Base-by-base conservation (phyloP, 1,284 basidiomycete species). In the Bjerkandera adusta region DNA sequence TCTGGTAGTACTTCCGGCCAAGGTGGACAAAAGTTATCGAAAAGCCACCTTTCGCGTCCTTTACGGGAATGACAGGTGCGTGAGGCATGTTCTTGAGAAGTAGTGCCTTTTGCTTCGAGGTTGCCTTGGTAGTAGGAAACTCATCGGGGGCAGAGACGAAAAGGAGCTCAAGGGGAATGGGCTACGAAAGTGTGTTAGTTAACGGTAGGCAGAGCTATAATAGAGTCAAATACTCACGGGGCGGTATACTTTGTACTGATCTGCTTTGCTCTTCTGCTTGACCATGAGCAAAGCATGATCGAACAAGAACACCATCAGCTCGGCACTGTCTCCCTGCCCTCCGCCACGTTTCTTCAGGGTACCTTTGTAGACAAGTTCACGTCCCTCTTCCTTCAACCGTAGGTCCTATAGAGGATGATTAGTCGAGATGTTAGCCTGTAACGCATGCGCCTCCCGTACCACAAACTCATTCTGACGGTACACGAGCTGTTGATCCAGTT, bases 251-350 rank as follows among this genome's bases (percentile, higher is more conserved):
- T 93, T 93, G 68, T 85, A 89, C 59, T 95, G 89, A 57, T 98
- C 95, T 47, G 86, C 85, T 67, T 96, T 95, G 67, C 88, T 89
- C 73, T 85, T 95, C 58, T 90, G 80, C 72, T 99, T 99, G 55
- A 92, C 94, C 79, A 99, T 92, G 36, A 99, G 72, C 44, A 99
- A 70, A 1, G 95, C 95, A 68, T 99, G 96, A 65, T 99, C 97
- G 61, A 99, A 97, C 56, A 99, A 70, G 73, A 97, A 97, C 4
- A 97, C 89, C 57, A 93, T 82, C 45, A 98, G 73, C 64, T 99
- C 96, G 5, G 93, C 87, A 54, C 75, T 86, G 59, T 92, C 90
- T 57, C 84, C 83, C 57, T 87, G 77, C 4, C 72, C 71, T 4
- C 74, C 85, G 41, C 95, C 94, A 5, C 95, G 83, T 62, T 93